These are phyloP conservation scores for Syzygium aqueum DNA, from an alignment of 345 rosid species.

Conservation along the genomic window DNA sequence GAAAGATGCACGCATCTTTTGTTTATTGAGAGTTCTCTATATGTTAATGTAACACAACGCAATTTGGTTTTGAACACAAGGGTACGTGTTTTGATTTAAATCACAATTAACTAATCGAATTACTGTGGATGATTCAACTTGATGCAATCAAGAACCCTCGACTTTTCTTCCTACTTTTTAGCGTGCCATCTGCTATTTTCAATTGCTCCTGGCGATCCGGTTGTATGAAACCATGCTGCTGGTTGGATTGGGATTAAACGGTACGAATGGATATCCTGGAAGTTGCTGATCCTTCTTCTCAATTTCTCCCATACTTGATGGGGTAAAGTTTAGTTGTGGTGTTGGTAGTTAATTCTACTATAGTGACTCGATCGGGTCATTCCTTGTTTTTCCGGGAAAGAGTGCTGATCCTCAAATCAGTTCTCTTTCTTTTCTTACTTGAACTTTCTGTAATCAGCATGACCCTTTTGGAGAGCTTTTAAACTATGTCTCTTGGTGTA, in stretches of 20 bases:
- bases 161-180: neutral
- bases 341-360: neutral
- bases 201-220: neutral
- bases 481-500: neutral
- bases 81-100: neutral
- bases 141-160: neutral
- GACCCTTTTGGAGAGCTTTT: neutral
- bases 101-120: neutral
- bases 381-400: neutral
- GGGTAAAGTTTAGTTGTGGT: neutral
- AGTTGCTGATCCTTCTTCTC: neutral
- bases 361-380: neutral
- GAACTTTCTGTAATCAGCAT: neutral
- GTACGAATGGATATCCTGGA: neutral
- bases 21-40: neutral
- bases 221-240: neutral
- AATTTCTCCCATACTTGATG: neutral
- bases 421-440: neutral
- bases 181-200: neutral
- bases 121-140: neutral
- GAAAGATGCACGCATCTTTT: slow-evolving; percentile 8
- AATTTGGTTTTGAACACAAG: neutral
- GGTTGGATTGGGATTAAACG: neutral
- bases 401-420: neutral
- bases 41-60: neutral